Conservation (phyloP, 2,329 filamentous ascomycete genomes). For the Exophiala aquamarina region DNA sequence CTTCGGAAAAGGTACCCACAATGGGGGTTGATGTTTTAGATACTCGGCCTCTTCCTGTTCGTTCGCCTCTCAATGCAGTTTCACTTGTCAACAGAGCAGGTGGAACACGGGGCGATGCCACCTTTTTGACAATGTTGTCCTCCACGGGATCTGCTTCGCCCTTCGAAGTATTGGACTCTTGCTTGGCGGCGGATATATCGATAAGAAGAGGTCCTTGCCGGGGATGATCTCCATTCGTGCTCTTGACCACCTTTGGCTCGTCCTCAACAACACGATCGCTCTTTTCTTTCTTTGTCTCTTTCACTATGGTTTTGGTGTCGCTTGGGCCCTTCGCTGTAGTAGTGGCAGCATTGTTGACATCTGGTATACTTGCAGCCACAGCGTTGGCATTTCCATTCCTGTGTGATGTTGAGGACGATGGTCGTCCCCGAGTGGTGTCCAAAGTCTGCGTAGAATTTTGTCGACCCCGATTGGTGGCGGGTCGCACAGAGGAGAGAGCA, state of each 20-base stretch:
- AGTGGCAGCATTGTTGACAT: conserved; percentile 30
- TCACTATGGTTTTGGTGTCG: conserved; percentile 57
- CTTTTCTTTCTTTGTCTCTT: conserved; percentile 43
- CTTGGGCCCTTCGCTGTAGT: conserved; percentile 34
- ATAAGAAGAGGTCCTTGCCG: conserved; percentile 32
- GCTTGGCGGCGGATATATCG: conserved; percentile 33
- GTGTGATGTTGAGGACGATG: conserved; percentile 60
- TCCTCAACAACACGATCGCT: conserved; percentile 32
- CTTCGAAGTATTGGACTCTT: conserved; percentile 31
- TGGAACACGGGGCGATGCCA: conserved; percentile 31
- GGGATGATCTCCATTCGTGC: conserved; percentile 25
- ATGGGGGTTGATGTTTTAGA: conserved; percentile 45
- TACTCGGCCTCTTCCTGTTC: conserved; percentile 32
- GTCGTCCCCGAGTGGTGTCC: conserved; percentile 28
- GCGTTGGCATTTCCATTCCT: conserved; percentile 61
- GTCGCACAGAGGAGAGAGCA: conserved; percentile 59
- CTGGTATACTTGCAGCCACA: conserved; percentile 33
- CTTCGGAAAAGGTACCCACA: conserved; percentile 37
- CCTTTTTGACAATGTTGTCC: conserved; percentile 11
- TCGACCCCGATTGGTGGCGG: conserved; percentile 68
- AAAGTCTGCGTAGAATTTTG: conserved; percentile 70
- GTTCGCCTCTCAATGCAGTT: conserved; percentile 13
- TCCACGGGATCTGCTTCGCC: conserved; percentile 14
- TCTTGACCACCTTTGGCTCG: conserved; percentile 47
- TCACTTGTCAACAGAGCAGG: conserved; percentile 24